Evolutionary conservation across 768 basidiomycete species (phyloP).

Genomic region (Leccinum subgranulosum): DNA sequence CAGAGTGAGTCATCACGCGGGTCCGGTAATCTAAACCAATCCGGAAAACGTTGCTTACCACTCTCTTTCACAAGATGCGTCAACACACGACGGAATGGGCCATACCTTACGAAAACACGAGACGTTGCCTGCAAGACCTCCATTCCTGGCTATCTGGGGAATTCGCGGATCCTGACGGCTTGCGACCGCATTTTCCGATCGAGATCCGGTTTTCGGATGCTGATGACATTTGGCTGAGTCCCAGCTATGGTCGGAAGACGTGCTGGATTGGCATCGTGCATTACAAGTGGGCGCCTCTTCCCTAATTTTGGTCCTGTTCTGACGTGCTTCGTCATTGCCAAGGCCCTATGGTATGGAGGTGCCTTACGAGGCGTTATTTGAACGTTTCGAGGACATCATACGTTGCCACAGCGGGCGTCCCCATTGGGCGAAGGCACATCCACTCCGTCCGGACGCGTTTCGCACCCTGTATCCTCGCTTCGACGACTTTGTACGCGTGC

Average conservation of each 20-base stretch:
- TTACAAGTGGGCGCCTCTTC: constrained; percentile 68
- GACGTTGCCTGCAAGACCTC: constrained; percentile 67
- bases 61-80: constrained; percentile 48
- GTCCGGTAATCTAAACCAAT: constrained; percentile 9
- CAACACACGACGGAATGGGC: constrained; percentile 98
- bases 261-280: constrained; percentile 99
- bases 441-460: constrained; percentile 60
- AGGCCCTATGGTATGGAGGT: constrained; percentile 82
- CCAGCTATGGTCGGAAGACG: constrained; percentile 72
- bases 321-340: constrained; percentile 29
- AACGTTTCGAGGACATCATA: constrained; percentile 71
- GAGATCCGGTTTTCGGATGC: constrained; percentile 86
- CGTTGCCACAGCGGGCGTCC: constrained; percentile 73
- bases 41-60: neutral
- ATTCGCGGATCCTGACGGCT: constrained; percentile 60
- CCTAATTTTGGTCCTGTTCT: neutral
- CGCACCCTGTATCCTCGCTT: constrained; percentile 76
- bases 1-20: constrained; percentile 53
- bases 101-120: constrained; percentile 68
- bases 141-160: constrained; percentile 70
- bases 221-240: constrained; percentile 95
- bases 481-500: constrained; percentile 66
- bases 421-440: constrained; percentile 96
- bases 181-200: constrained; percentile 88
- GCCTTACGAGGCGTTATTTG: constrained; percentile 77